These are phyloP conservation scores for Mrakia frigida DNA, from an alignment of 768 basidiomycete genomes.

Conservation along the genomic window DNA sequence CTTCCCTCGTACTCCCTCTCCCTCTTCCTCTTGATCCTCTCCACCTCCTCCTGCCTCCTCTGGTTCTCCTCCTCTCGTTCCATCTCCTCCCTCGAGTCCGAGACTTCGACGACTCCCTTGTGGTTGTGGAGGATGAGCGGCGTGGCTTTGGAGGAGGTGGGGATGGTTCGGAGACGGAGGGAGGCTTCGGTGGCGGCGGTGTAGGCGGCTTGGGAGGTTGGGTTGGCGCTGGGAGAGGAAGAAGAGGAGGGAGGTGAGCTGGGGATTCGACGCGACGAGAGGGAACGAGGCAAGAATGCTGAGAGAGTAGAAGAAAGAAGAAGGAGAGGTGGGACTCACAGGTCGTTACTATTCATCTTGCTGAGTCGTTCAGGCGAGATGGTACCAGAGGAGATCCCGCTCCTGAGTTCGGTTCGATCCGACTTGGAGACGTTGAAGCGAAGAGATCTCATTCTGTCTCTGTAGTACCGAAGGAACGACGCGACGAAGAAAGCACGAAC, in stretches of 20 bases:
- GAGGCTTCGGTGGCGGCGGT: slow-evolving; percentile 8
- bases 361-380: slow-evolving; percentile 22
- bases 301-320: background rate
- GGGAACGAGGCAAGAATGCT: background rate
- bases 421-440: slow-evolving; percentile 31
- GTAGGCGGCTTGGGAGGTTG: slow-evolving; percentile 16
- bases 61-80: slow-evolving; percentile 24
- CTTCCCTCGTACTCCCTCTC: slow-evolving; percentile 10
- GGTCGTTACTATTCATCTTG: slow-evolving; percentile 24
- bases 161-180: slow-evolving; percentile 17
- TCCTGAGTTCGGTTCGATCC: slow-evolving; percentile 26
- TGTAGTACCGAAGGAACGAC: background rate
- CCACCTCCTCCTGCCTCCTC: slow-evolving; percentile 17
- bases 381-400: slow-evolving; percentile 20
- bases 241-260: background rate
- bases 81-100: slow-evolving; percentile 10
- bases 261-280: background rate
- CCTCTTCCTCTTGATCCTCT: slow-evolving; percentile 17
- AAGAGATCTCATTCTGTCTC: slow-evolving; percentile 29
- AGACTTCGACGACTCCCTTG: slow-evolving; percentile 28
- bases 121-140: slow-evolving; percentile 22
- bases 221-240: slow-evolving; percentile 18
- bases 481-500: too few relatives aligned
- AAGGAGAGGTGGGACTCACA: slow-evolving; percentile 21
- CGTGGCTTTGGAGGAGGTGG: background rate